Percentiles rank a stretch among this genome's conserved stretches.
Evolutionary conservation across 2,329 filamentous ascomycete species (phyloP).

Genomic region (Huntiella savannae): DNA sequence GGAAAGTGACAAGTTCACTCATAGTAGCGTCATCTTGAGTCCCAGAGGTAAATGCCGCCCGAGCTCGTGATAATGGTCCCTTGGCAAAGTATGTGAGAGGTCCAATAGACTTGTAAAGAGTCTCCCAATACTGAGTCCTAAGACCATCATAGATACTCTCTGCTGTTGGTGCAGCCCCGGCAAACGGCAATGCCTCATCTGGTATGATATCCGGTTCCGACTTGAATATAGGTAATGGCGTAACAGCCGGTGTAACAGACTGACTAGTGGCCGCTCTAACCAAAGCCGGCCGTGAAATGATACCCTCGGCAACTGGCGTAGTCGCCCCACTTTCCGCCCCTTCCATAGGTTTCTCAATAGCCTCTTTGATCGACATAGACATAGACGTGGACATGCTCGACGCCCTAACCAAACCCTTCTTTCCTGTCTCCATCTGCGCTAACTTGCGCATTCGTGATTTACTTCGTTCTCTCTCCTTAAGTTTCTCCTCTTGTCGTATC

Average conservation of each 20-base stretch:
- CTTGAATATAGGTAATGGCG: not conserved
- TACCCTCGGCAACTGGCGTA: not conserved
- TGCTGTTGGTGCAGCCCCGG: constrained; percentile 19
- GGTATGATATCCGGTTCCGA: not conserved
- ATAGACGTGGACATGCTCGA: constrained; percentile 2
- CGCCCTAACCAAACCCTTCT: constrained; percentile 1
- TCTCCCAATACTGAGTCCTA: constrained; percentile 37
- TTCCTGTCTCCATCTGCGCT: constrained; percentile 11
- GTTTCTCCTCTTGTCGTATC: constrained; percentile 14
- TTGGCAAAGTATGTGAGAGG: constrained; percentile 72
- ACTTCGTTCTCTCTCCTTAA: constrained; percentile 11
- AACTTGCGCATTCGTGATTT: constrained; percentile 17
- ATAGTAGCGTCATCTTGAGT: constrained; percentile 41
- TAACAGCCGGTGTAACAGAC: not conserved
- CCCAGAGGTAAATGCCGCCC: constrained; percentile 48
- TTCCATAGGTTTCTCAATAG: not conserved
- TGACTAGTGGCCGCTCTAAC: not conserved
- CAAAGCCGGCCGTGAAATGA: not conserved
- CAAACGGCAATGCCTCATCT: constrained; percentile 2
- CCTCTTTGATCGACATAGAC: not conserved
- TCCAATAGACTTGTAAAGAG: constrained; percentile 46
- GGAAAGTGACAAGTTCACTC: constrained; percentile 44
- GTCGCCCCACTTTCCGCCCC: not conserved
- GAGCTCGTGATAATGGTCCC: constrained; percentile 56
- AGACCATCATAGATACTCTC: constrained; percentile 38